A percentile compares a stretch with the other conserved stretches of the same genome.
These are phyloP conservation scores for Castanopsis chinensis DNA, from an alignment of 306 rosid species.

Conservation along the genomic window DNA sequence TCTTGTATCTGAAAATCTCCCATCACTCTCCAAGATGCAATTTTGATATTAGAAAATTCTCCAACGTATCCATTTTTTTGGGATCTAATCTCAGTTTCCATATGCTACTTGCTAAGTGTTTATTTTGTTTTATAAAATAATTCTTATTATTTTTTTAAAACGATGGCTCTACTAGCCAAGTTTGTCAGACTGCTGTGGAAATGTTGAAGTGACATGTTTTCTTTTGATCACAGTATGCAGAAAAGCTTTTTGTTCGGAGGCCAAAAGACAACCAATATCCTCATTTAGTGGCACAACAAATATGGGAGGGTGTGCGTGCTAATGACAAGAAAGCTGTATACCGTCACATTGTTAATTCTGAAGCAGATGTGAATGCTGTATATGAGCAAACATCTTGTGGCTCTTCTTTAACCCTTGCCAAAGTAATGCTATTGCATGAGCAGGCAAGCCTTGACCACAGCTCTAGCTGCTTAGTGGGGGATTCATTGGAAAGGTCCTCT, in stretches of 20 bases:
- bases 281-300: constrained; percentile 71
- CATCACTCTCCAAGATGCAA: constrained; percentile 7
- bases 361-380: constrained; percentile 68
- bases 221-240: constrained; percentile 76
- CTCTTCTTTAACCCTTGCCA: constrained; percentile 84
- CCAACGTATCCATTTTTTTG: neutral
- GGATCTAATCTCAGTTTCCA: neutral
- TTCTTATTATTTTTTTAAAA: no score
- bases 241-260: constrained; percentile 80
- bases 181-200: constrained; percentile 5
- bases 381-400: constrained; percentile 61
- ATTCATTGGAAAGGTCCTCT: constrained; percentile 72
- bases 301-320: constrained; percentile 86
- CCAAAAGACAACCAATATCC: constrained; percentile 77
- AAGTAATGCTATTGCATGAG: constrained; percentile 88
- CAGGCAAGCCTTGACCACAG: constrained; percentile 56
- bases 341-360: constrained; percentile 83
- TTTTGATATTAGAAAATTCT: neutral
- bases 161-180: neutral
- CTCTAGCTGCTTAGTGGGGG: constrained; percentile 48
- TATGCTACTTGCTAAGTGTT: constrained; percentile 5
- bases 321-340: constrained; percentile 97
- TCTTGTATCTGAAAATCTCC: neutral
- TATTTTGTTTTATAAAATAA: no score
- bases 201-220: neutral